These are phyloP conservation scores for Hericium coralloides DNA, from an alignment of 768 basidiomycete species.

Conservation along the genomic window DNA sequence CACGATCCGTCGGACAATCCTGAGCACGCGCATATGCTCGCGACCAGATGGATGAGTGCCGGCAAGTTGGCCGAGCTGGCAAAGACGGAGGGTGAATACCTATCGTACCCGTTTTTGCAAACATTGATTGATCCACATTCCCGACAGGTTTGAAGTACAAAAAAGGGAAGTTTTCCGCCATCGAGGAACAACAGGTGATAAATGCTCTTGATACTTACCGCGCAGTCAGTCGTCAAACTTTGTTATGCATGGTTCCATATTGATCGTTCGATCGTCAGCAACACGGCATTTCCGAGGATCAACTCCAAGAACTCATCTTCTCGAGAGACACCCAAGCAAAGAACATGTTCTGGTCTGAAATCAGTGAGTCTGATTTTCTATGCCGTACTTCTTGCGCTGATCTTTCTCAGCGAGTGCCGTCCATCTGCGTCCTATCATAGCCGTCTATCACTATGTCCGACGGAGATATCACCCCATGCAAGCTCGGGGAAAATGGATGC, in stretches of 20 bases:
- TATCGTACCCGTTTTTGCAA: neutral
- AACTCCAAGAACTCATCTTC: slow-evolving; percentile 59
- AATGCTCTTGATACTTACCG: slow-evolving; percentile 58
- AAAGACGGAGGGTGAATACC: slow-evolving; percentile 49
- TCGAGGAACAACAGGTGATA: slow-evolving; percentile 60
- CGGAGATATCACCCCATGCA: slow-evolving; percentile 61
- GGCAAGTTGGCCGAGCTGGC: slow-evolving; percentile 61
- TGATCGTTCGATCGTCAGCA: slow-evolving; percentile 24
- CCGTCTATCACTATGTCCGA: slow-evolving; percentile 78
- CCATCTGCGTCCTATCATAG: slow-evolving; percentile 69
- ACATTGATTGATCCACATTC: neutral
- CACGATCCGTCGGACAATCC: slow-evolving; percentile 33
- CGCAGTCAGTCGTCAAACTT: slow-evolving; percentile 31
- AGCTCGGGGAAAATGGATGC: slow-evolving; percentile 61
- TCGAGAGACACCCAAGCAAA: slow-evolving; percentile 47
- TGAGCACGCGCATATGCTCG: slow-evolving; percentile 59
- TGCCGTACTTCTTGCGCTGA: neutral
- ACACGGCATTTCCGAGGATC: slow-evolving; percentile 43
- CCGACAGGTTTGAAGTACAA: slow-evolving; percentile 69
- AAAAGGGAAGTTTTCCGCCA: slow-evolving; percentile 80
- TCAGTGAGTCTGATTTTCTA: slow-evolving; percentile 41
- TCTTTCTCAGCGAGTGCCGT: slow-evolving; percentile 48
- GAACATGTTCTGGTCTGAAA: slow-evolving; percentile 69
- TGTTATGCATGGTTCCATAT: neutral
- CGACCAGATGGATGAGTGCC: slow-evolving; percentile 73